Evolutionary conservation across 345 rosid species (phyloP).

Genomic region (Anacardium occidentale): DNA sequence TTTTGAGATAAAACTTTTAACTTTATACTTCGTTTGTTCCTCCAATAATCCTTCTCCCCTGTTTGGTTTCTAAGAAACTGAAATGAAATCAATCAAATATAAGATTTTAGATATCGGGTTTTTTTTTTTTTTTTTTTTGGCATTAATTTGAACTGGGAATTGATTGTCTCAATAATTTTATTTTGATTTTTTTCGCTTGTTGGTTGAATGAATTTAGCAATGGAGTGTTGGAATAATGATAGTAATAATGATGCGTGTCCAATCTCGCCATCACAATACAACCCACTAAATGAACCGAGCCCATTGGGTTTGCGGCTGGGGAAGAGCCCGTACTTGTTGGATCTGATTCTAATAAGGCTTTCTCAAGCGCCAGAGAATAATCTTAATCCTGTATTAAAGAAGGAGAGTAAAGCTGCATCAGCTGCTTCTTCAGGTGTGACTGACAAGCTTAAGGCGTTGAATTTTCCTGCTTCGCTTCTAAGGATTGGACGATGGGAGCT

Average conservation of each 20-base stretch:
- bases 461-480: constrained; percentile 80
- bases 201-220: constrained; percentile 29
- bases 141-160: constrained; percentile 2
- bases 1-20: no score
- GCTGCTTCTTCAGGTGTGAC: constrained; percentile 22
- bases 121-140: background rate
- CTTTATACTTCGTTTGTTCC: no score
- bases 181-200: background rate
- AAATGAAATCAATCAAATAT: background rate
- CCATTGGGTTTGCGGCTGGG: constrained; percentile 86
- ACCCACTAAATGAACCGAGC: constrained; percentile 93
- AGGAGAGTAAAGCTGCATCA: constrained; percentile 40
- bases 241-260: constrained; percentile 54
- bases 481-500: constrained; percentile 98
- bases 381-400: constrained; percentile 36
- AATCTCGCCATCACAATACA: constrained; percentile 57
- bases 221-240: constrained; percentile 61
- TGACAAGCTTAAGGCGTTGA: constrained; percentile 96
- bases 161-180: background rate
- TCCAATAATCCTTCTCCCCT: no score
- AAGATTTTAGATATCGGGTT: background rate
- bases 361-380: constrained; percentile 44
- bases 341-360: constrained; percentile 85
- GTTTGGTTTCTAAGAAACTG: constrained; percentile 20
- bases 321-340: constrained; percentile 94